phyloP scores from a whole-genome alignment of 129 eudicot genomes.

The Kitagawia praeruptora region DNA sequence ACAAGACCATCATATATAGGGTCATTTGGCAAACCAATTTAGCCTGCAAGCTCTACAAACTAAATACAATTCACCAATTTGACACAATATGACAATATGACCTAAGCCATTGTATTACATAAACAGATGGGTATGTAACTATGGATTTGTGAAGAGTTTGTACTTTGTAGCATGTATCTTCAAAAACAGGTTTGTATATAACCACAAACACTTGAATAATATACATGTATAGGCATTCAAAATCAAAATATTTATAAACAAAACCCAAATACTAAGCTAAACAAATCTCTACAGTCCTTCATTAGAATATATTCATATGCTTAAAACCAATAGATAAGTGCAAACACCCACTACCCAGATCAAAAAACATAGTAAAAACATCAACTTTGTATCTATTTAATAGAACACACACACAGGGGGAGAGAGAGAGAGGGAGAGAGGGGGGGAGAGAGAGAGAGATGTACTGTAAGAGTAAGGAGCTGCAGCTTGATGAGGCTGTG shows the following conservation, averaged over 20 bases:
- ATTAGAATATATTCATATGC: neutral
- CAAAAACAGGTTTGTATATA: neutral
- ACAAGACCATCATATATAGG: neutral
- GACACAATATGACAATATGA: neutral
- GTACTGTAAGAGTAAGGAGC: slow-evolving; percentile 11
- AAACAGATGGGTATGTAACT: neutral
- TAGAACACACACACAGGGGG: neutral
- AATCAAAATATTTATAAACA: neutral
- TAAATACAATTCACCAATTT: neutral
- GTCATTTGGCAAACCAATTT: neutral
- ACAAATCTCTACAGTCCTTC: slow-evolving; percentile 5
- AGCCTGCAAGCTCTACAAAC: neutral
- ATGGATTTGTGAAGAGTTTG: neutral
- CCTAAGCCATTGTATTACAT: neutral
- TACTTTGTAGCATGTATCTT: neutral
- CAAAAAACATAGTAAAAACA: neutral
- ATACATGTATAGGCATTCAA: neutral
- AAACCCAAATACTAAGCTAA: neutral
- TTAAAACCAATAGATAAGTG: neutral
- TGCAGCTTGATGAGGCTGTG: slow-evolving; percentile 24
- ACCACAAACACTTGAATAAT: neutral
- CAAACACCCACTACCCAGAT: neutral
- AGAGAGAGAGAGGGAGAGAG: neutral
- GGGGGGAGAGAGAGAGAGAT: neutral
- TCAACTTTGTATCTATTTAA: neutral